Evolutionary conservation across 2,329 filamentous ascomycete genomes (phyloP).

Genomic region (Aspergillus udagawae): DNA sequence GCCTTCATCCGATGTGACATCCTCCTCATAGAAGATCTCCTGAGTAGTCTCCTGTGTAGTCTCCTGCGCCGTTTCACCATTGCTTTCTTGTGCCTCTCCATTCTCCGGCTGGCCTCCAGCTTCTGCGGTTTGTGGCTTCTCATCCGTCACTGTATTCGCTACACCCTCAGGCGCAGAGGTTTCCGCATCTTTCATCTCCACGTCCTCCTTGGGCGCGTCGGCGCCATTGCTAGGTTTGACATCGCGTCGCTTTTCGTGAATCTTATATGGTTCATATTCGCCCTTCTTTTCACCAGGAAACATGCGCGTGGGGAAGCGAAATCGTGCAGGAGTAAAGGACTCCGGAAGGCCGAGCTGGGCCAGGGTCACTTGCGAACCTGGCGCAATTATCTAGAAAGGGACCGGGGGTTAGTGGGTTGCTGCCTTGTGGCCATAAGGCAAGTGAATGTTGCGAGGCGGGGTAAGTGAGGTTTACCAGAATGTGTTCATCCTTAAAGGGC

Average conservation of each 20-base stretch:
- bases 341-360: slow-evolving; percentile 87
- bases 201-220: slow-evolving; percentile 33
- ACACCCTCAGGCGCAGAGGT: slow-evolving; percentile 19
- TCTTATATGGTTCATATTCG: slow-evolving; percentile 76
- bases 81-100: slow-evolving; percentile 15
- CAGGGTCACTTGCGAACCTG: slow-evolving; percentile 81
- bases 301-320: slow-evolving; percentile 89
- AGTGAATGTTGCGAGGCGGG: neutral
- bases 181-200: slow-evolving; percentile 45
- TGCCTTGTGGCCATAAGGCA: neutral
- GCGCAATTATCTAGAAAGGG: slow-evolving; percentile 46
- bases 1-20: slow-evolving; percentile 79
- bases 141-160: slow-evolving; percentile 10
- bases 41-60: slow-evolving; percentile 32
- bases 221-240: slow-evolving; percentile 25
- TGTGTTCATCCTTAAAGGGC: slow-evolving; percentile 51
- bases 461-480: slow-evolving; percentile 38
- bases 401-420: slow-evolving; percentile 2
- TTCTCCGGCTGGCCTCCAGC: slow-evolving; percentile 11
- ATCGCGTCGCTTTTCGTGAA: slow-evolving; percentile 51
- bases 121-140: slow-evolving; percentile 21
- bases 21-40: slow-evolving; percentile 73
- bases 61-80: slow-evolving; percentile 25
- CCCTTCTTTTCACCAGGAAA: slow-evolving; percentile 74
- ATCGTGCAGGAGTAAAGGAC: slow-evolving; percentile 82